Evolutionary conservation across 2,329 filamentous ascomycete genomes (phyloP), one percentile per base, ranked within the genome.

Genomic region (Colletotrichum theobromicola): DNA sequence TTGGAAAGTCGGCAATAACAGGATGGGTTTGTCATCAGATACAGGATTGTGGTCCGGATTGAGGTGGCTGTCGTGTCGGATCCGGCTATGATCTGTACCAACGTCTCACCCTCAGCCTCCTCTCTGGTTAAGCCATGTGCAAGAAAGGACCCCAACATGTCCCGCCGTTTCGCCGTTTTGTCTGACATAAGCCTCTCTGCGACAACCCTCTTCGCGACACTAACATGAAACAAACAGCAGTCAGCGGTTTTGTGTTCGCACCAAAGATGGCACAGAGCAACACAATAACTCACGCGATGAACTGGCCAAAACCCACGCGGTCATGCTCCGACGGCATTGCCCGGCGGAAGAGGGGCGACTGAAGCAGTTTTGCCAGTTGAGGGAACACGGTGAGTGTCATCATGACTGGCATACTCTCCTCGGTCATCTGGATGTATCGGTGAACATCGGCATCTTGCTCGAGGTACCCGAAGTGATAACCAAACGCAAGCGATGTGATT

Each of bases 401-500:
- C 75, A 87, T 84, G 46, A 85, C 81, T 0, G 87, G 86, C 24
- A 89, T 81, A 71, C 84, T 84, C 37, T 82, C 79, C 50, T 83
- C 80, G 1, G 86, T 84, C 50, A 86, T 87, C 63, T 83, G 80
- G 65, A 90, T 85, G 77, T 88, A 90, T 65, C 84, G 84, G 76
- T 86, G 87, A 0, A 87, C 82, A 74, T 90, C 88, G 5, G 81
- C 79, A 76, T 90, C 87, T 7, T 82, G 77, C n/a, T 84, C 83
- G 1, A 90, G 77, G 75, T 87, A 88, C 15, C 88, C 88, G 74
- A 90, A 89, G 0, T 85, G 79, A 64, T 87, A 78, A 13, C 89
- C 90, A 58, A 91, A 88, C 0, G 87, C 87, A 6, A 92, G 79
- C 57, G 86, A 85, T 37, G 85, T 88, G 76, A 92, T 90, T 50